phyloP scores from a whole-genome alignment of 148 eudicot genomes.

The Agrostemma githago region DNA sequence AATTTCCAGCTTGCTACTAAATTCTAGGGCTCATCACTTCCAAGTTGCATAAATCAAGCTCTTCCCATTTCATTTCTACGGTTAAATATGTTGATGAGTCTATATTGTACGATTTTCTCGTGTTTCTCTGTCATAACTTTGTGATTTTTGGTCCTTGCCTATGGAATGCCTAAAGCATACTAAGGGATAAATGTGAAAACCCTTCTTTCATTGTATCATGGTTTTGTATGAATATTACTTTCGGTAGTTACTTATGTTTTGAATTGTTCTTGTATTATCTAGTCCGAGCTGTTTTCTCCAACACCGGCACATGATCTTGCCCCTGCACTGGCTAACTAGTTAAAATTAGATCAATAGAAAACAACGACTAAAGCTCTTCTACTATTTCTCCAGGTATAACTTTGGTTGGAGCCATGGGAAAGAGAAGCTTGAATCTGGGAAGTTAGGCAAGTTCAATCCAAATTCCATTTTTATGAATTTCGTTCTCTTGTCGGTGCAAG shows the following conservation, averaged over 20 bases:
- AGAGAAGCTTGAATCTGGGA: constrained; percentile 97
- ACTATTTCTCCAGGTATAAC: constrained; percentile 56
- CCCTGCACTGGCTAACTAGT: too few relatives aligned
- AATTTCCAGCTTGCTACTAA: neutral
- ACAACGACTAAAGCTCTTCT: neutral
- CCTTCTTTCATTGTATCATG: neutral
- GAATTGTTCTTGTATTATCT: neutral
- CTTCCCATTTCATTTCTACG: constrained; percentile 2
- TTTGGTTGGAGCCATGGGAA: constrained; percentile 99
- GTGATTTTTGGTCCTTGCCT: too few relatives aligned
- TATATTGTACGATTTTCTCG: neutral
- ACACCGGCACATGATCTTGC: too few relatives aligned
- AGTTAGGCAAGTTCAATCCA: constrained; percentile 52
- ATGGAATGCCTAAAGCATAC: neutral
- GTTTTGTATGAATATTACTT: neutral
- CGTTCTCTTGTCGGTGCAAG: neutral
- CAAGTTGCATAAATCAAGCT: neutral
- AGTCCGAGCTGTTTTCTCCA: too few relatives aligned
- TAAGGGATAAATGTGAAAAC: neutral
- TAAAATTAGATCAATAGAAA: neutral
- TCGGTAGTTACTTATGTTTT: neutral
- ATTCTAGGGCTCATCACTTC: too few relatives aligned
- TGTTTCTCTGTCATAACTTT: too few relatives aligned
- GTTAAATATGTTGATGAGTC: neutral
- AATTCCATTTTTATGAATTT: neutral